phyloP scores from a whole-genome alignment of 1,284 basidiomycete genomes.

The Mycena sp. region DNA sequence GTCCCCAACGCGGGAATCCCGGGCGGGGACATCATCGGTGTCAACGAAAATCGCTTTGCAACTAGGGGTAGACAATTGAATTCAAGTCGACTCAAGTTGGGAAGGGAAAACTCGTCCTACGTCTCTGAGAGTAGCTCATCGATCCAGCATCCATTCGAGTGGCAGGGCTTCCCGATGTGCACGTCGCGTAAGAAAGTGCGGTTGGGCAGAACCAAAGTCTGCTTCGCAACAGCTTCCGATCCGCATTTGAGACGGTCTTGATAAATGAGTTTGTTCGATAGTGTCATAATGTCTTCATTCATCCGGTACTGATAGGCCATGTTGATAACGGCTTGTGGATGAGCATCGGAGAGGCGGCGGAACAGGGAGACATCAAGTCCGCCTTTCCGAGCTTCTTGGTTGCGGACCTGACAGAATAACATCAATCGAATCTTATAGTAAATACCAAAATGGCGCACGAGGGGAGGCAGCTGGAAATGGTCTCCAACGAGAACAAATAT shows the following conservation, averaged over 20 bases:
- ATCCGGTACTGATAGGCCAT: conserved; percentile 94
- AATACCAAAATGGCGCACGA: conserved; percentile 59
- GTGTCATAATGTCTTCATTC: conserved; percentile 95
- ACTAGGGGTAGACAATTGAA: conserved; percentile 49
- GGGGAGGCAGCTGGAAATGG: conserved; percentile 95
- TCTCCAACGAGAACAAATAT: conserved; percentile 97
- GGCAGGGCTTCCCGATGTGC: conserved; percentile 47
- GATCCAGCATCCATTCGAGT: conserved; percentile 73
- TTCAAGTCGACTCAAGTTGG: conserved; percentile 51
- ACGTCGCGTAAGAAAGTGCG: conserved; percentile 51
- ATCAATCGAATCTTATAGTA: background rate
- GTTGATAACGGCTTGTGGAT: conserved; percentile 86
- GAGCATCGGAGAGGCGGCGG: conserved; percentile 85
- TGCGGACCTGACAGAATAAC: conserved; percentile 78
- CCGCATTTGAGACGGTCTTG: conserved; percentile 83
- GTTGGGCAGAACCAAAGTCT: conserved; percentile 65
- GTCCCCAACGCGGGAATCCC: conserved; percentile 85
- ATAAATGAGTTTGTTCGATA: conserved; percentile 94
- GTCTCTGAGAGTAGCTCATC: conserved; percentile 69
- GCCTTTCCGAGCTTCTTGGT: conserved; percentile 79
- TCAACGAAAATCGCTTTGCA: conserved; percentile 93
- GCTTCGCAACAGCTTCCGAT: conserved; percentile 72
- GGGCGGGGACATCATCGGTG: conserved; percentile 83
- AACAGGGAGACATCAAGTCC: conserved; percentile 94
- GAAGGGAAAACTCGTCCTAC: conserved; percentile 47